Base-by-base conservation (phyloP, 2,329 filamentous ascomycete species). In the Myriosclerotinia scirpicola region DNA sequence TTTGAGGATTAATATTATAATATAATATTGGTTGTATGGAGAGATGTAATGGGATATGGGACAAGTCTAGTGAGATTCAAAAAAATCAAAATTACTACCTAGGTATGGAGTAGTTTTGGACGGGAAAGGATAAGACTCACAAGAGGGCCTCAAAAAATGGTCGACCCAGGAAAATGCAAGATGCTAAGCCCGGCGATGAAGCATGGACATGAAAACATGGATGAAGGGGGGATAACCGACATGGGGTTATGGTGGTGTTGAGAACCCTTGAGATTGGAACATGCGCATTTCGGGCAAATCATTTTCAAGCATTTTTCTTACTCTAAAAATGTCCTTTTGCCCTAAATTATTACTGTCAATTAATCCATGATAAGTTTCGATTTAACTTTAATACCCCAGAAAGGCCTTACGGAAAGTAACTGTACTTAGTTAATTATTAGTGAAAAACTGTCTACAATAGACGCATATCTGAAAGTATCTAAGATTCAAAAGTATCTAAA, bases 111-210 rank as follows among this genome's bases (percentile, higher is more conserved):
- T 50, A 60, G 58, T 50, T 60, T 17, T 60, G 15, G 34, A 60
- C 58, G n/a, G 22, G 58, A 60, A 36, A 36, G 56, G 44, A 38
- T 38, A 46, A 46, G 42, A 46, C 42, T 17, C 15, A 46, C 7
- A 20, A 48, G 56, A 36, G 30, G 56, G 30, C 42, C 48, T 48
- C 20, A 36, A 59, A 54, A 54, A 60, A 60, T 50, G 44, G 46
- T 17, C 8, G 58, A 60, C 58, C 44, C 58, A 60, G 34, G 46
- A 50, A 50, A 50, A 50, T 50, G 30, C 44, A 60, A 50, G 58
- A 60, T 60, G 58, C 58, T 60, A 50, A 60, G 58, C 58, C 58
- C 58, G 58, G 44, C 46, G 30, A 60, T 60, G 58, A 50, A 55
- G 53, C 53, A 55, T 40, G 34, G 34, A 60, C 58, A 60, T 60